phyloP scores from a whole-genome alignment of 2,329 filamentous ascomycete species.

The Bipolaris zeicola region DNA sequence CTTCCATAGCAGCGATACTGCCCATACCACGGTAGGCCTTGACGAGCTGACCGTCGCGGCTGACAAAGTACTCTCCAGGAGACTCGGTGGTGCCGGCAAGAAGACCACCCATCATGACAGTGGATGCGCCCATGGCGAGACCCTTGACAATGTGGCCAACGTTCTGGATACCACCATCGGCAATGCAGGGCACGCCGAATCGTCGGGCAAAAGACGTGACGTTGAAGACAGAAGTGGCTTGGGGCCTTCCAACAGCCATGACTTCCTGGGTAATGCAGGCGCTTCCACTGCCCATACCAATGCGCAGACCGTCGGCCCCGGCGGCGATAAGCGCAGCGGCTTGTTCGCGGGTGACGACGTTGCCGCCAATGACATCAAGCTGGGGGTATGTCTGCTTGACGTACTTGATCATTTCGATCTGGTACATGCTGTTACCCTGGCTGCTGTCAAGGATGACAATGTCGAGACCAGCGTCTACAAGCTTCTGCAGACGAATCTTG shows the following conservation, averaged over 20 bases:
- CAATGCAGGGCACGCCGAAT: conserved; percentile 97
- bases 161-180: conserved; percentile 97
- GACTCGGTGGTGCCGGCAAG: conserved; percentile 97
- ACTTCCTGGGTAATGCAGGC: conserved; percentile 99
- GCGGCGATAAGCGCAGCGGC: conserved; percentile 90
- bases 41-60: conserved; percentile 94
- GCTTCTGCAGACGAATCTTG: conserved; percentile 80
- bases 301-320: conserved; percentile 93
- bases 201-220: conserved; percentile 87
- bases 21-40: conserved; percentile 99
- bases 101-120: conserved; percentile 99
- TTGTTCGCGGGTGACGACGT: conserved; percentile 97
- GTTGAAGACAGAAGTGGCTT: conserved; percentile 89
- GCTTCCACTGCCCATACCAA: conserved; percentile 97
- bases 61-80: conserved; percentile 94
- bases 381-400: conserved; percentile 84
- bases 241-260: conserved; percentile 96
- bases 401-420: conserved; percentile 98
- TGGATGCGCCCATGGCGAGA: conserved; percentile 88
- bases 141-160: conserved; percentile 99
- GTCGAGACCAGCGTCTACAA: conserved; percentile 93
- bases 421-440: conserved; percentile 98
- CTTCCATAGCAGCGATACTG: conserved; percentile 98
- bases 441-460: conserved; percentile 95
- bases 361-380: conserved; percentile 95